These are phyloP conservation scores for Singerocomus inundabilis DNA, from an alignment of 1,284 basidiomycete genomes.

Conservation along the genomic window DNA sequence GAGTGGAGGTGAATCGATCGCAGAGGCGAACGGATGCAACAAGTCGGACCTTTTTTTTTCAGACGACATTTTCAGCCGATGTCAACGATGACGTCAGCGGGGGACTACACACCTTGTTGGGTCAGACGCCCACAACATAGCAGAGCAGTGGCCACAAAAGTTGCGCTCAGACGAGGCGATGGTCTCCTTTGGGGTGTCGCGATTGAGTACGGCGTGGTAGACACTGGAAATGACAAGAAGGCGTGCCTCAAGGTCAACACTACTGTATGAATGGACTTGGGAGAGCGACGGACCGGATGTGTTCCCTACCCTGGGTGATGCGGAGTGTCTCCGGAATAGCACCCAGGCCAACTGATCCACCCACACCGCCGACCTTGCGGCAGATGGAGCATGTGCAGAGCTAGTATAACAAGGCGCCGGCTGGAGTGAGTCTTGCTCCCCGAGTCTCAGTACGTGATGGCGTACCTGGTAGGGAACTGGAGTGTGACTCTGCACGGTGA, in stretches of 20 bases:
- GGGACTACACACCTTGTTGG: slow-evolving; percentile 41
- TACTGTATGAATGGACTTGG: too few species aligned
- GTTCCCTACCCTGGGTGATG: slow-evolving; percentile 47
- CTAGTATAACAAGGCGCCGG: slow-evolving; percentile 25
- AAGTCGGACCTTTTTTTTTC: slow-evolving; percentile 49
- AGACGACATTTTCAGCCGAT: background rate
- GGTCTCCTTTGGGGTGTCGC: slow-evolving; percentile 47
- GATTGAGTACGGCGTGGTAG: slow-evolving; percentile 54
- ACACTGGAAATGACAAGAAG: slow-evolving; percentile 33
- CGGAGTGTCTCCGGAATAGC: slow-evolving; percentile 47
- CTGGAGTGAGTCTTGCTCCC: background rate
- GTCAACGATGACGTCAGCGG: background rate
- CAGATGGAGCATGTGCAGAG: slow-evolving; percentile 63
- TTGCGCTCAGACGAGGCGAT: slow-evolving; percentile 51
- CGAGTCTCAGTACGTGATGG: background rate
- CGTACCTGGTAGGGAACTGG: slow-evolving; percentile 57
- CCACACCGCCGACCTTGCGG: slow-evolving; percentile 58
- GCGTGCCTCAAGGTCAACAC: background rate
- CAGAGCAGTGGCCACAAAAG: slow-evolving; percentile 57
- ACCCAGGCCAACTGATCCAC: slow-evolving; percentile 59
- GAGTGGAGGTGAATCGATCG: slow-evolving; percentile 53
- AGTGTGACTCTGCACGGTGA: slow-evolving; percentile 52
- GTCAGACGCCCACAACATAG: slow-evolving; percentile 63
- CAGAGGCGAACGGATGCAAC: slow-evolving; percentile 61
- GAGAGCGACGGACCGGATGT: slow-evolving; percentile 42